Conservation (phyloP, 371 early-diverging fungal species). For the Mortierella sp. region DNA sequence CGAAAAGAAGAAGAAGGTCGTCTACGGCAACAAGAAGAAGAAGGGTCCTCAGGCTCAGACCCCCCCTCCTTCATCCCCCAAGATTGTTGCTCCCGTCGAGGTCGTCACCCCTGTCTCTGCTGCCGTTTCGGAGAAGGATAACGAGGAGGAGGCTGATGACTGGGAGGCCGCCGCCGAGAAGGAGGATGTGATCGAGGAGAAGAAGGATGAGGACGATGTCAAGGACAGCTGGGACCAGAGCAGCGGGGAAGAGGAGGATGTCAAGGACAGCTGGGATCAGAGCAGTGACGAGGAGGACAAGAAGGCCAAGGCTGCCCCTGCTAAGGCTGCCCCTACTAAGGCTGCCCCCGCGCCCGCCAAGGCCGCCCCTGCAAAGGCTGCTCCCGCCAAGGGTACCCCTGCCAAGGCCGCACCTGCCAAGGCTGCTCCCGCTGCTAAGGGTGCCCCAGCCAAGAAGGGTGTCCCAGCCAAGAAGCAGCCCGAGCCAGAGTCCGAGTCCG, state of each 20-base stretch:
- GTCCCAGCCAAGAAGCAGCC: conserved; percentile 43
- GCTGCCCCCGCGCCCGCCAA: conserved; percentile 54
- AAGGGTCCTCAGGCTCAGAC: conserved; percentile 63
- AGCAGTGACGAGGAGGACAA: conserved; percentile 62
- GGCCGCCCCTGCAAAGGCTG: conserved; percentile 42
- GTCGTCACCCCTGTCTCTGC: conserved; percentile 38
- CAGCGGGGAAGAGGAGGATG: conserved; percentile 61
- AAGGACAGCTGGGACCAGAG: conserved; percentile 61
- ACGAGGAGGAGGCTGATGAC: conserved; percentile 62
- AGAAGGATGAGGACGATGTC: conserved; percentile 46
- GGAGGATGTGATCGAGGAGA: conserved; percentile 54
- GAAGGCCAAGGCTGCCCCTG: conserved; percentile 45
- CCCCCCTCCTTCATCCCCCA: conserved; percentile 52
- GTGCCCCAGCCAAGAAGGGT: conserved; percentile 56
- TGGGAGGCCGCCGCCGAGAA: conserved; percentile 60
- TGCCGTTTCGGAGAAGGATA: conserved; percentile 59
- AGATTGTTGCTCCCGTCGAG: conserved; percentile 38
- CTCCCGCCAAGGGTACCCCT: conserved; percentile 39
- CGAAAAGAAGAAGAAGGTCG: conserved; percentile 64
- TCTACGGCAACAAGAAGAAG: conserved; percentile 72
- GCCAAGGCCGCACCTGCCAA: conserved; percentile 55
- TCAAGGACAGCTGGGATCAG: conserved; percentile 78
- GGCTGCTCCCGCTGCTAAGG: conserved; percentile 21
- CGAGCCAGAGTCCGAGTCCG: conserved; percentile 49
- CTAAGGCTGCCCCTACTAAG: conserved; percentile 39